phyloP scores from a whole-genome alignment of 441 rosid species.

The Erysimum cheiri region DNA sequence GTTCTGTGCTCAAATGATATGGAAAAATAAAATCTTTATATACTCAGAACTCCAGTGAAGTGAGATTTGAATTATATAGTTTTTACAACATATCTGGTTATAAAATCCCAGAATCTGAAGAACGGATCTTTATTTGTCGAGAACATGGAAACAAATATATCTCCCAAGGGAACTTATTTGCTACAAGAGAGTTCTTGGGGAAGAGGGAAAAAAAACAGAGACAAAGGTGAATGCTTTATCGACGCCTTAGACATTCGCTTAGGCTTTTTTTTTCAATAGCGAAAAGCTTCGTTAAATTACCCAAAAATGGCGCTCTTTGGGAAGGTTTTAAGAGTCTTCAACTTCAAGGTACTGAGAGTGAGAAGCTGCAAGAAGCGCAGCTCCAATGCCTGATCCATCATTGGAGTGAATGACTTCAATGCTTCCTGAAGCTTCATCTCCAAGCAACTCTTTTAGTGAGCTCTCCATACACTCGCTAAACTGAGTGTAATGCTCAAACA shows the following conservation, averaged over 20 bases:
- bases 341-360: slow-evolving; percentile 72
- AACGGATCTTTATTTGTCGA: slow-evolving; percentile 19
- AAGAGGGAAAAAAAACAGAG: not conserved
- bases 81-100: slow-evolving; percentile 29
- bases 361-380: slow-evolving; percentile 92
- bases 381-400: slow-evolving; percentile 98
- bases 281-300: slow-evolving; percentile 30
- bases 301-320: slow-evolving; percentile 2
- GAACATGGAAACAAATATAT: slow-evolving; percentile 29
- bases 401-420: slow-evolving; percentile 61
- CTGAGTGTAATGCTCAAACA: slow-evolving; percentile 81
- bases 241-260: slow-evolving; percentile 15
- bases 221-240: not conserved
- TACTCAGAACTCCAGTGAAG: slow-evolving; percentile 2
- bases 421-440: slow-evolving; percentile 63
- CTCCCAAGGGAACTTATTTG: slow-evolving; percentile 28
- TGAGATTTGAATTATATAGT: not conserved
- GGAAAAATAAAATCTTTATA: not conserved
- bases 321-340: slow-evolving; percentile 28
- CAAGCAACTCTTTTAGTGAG: slow-evolving; percentile 78
- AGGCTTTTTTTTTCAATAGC: slow-evolving; percentile 9
- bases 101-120: slow-evolving; percentile 35
- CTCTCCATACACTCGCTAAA: slow-evolving; percentile 66
- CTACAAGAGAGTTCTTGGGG: slow-evolving; percentile 23
- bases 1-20: not conserved